Conservation (phyloP, 139 green algal genomes). For the Haematococcus sp. region DNA sequence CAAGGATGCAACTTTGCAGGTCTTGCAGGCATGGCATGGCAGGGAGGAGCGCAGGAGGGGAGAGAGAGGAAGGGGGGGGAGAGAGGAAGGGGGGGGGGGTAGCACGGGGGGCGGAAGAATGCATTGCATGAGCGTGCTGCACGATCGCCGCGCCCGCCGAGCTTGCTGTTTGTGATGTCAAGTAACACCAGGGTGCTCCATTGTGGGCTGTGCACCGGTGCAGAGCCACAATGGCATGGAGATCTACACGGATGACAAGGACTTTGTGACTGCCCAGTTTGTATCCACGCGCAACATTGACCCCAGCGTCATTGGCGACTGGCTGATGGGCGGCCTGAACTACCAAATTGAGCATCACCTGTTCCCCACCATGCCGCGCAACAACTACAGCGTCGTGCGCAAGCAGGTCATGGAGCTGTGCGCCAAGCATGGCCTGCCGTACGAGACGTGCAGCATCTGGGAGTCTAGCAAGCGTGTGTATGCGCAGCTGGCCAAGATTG, state of each 20-base stretch:
- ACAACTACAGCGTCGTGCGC: slow-evolving; percentile 54
- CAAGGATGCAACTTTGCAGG: no score
- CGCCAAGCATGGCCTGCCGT: slow-evolving; percentile 8
- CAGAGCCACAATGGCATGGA: slow-evolving; percentile 84
- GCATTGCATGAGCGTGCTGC: no score
- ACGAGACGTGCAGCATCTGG: slow-evolving; percentile 2
- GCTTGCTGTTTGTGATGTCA: no score
- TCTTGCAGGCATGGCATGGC: no score
- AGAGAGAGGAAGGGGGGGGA: no score
- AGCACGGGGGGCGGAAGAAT: no score
- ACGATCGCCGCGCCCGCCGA: no score
- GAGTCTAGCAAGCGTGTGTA: slow-evolving; percentile 14
- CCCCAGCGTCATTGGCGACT: slow-evolving; percentile 53
- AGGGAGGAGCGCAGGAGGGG: no score
- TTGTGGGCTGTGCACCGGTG: no score
- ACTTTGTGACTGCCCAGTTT: slow-evolving; percentile 69
- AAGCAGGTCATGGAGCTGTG: slow-evolving; percentile 12
- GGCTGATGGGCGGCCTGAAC: slow-evolving; percentile 76
- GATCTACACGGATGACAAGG: slow-evolving; percentile 60
- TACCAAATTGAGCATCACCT: slow-evolving; percentile 81
- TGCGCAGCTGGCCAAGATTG: not conserved
- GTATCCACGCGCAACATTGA: slow-evolving; percentile 68
- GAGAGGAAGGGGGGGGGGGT: no score
- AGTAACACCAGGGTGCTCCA: no score
- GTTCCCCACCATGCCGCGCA: slow-evolving; percentile 72